phyloP scores from a whole-genome alignment of 441 rosid species.

The Syzygium syzygioides region DNA sequence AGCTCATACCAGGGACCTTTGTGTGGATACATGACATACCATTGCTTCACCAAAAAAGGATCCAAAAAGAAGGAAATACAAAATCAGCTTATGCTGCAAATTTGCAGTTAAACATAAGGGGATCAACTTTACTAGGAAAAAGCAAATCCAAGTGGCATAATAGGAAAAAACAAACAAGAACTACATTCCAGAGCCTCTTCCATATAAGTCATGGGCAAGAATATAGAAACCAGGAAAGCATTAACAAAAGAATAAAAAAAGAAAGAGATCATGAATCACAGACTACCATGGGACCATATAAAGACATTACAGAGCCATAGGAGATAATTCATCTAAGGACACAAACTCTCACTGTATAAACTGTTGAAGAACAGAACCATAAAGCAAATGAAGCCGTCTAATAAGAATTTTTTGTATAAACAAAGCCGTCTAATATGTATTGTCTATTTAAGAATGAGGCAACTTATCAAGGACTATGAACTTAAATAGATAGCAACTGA shows the following conservation, averaged over 20 bases:
- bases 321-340: neutral
- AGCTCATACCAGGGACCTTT: conserved; percentile 98
- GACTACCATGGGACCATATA: neutral
- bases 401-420: neutral
- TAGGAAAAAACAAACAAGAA: neutral
- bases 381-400: neutral
- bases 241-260: neutral
- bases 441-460: neutral
- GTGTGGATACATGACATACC: conserved; percentile 91
- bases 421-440: neutral
- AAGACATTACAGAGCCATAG: neutral
- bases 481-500: neutral
- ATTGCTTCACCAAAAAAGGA: conserved; percentile 50
- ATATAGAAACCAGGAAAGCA: neutral
- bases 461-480: neutral
- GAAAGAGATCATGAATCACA: neutral
- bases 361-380: neutral
- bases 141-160: neutral
- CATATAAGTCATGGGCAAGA: neutral
- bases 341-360: neutral
- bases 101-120: neutral
- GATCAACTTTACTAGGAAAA: neutral
- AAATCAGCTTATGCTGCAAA: neutral
- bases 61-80: neutral
- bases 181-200: neutral